A percentile compares a stretch with the other conserved stretches of the same genome.
These are phyloP conservation scores for Quercus engelmannii DNA, from an alignment of 306 rosid genomes.

Conservation along the genomic window DNA sequence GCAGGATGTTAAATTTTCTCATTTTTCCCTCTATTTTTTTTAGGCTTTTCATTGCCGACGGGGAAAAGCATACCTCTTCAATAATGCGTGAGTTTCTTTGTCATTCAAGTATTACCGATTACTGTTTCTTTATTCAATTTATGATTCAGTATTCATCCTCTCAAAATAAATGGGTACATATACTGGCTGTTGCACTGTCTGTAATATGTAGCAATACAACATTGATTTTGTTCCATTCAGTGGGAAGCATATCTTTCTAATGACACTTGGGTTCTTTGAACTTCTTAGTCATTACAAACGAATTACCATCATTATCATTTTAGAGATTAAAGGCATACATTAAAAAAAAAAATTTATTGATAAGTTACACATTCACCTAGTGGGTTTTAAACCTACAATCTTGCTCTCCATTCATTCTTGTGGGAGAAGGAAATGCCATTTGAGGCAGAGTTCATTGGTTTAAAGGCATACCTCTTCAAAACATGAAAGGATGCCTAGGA, in stretches of 20 bases:
- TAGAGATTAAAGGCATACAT: not conserved
- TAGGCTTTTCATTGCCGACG: slow-evolving; percentile 70
- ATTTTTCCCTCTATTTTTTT: slow-evolving; percentile 23
- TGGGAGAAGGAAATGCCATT: no score
- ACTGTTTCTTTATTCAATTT: not conserved
- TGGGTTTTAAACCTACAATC: no score
- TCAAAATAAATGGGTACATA: not conserved
- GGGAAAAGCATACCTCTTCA: slow-evolving; percentile 86
- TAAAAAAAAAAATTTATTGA: no score
- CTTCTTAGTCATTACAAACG: not conserved
- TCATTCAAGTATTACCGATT: not conserved
- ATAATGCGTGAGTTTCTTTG: slow-evolving; percentile 61
- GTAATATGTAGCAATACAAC: not conserved
- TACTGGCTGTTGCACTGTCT: not conserved
- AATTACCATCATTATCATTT: not conserved
- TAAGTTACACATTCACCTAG: no score
- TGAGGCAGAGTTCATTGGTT: not conserved
- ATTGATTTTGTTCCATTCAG: not conserved
- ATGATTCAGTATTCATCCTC: not conserved
- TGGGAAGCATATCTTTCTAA: not conserved
- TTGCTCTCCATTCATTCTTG: no score
- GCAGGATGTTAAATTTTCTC: slow-evolving; percentile 21
- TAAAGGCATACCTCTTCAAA: not conserved
- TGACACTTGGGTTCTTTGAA: not conserved
- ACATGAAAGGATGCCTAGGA: not conserved